A percentile compares a stretch with the other conserved stretches of the same genome.
phyloP scores from a whole-genome alignment of 2,329 filamentous ascomycete species.

The Cephalotrichum gorgonifer region DNA sequence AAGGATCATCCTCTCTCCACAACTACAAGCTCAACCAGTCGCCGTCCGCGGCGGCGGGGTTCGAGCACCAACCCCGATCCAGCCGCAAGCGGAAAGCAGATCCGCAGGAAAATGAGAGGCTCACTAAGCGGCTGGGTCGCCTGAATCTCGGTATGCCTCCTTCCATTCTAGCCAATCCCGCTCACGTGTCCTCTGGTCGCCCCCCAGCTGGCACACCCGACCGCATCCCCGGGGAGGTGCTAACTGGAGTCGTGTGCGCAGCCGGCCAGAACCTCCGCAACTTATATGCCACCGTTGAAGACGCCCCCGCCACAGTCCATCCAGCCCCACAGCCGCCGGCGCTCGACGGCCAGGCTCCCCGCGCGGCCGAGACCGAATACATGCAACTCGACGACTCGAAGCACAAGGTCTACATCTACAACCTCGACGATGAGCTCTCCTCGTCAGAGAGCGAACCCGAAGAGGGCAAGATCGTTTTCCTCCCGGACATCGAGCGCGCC shows the following conservation, averaged over 20 bases:
- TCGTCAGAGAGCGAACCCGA: constrained; percentile 42
- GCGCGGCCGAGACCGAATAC: constrained; percentile 33
- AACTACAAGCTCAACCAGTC: constrained; percentile 4
- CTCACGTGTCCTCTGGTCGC: constrained; percentile 8
- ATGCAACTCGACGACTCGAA: constrained; percentile 86
- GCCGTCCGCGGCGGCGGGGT: constrained; percentile 11
- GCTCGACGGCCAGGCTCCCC: constrained; percentile 9
- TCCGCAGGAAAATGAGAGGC: constrained; percentile 54
- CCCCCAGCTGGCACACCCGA: constrained; percentile 8
- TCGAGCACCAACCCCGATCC: constrained; percentile 6
- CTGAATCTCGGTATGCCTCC: constrained; percentile 63
- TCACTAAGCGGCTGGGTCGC: constrained; percentile 74
- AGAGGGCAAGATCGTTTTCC: constrained; percentile 58
- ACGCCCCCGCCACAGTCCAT: neutral
- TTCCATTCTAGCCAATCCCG: neutral
- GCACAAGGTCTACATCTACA: constrained; percentile 82
- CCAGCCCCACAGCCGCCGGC: constrained; percentile 5
- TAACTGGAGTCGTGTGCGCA: neutral
- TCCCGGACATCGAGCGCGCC: constrained; percentile 78
- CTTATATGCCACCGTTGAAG: constrained; percentile 3
- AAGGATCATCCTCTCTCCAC: neutral
- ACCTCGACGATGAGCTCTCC: constrained; percentile 79
- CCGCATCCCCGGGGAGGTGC: neutral
- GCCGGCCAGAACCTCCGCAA: constrained; percentile 2
- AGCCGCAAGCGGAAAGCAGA: constrained; percentile 51